Conservation (phyloP, 2,329 filamentous ascomycete genomes). For the Metarhizium guizhouense region DNA sequence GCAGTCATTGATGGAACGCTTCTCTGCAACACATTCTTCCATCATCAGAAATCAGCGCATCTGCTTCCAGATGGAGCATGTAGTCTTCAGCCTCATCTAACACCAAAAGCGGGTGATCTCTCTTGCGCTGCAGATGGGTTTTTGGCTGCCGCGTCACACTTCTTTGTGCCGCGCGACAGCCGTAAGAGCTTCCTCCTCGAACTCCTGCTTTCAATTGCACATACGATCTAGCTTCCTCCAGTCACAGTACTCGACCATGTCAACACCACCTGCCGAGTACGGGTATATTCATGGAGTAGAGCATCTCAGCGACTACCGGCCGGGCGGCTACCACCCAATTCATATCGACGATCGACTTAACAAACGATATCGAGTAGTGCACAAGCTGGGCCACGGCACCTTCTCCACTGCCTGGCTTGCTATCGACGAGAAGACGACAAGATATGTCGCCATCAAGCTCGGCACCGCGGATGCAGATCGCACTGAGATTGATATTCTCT, state of each 20-base stretch:
- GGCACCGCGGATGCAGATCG: constrained; percentile 13
- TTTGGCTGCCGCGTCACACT: not conserved
- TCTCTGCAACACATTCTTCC: not conserved
- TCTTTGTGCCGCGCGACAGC: not conserved
- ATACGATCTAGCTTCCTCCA: not conserved
- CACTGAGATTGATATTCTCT: constrained; percentile 16
- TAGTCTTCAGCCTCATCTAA: not conserved
- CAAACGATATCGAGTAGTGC: constrained; percentile 14
- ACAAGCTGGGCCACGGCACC: constrained; percentile 13
- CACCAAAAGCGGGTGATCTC: not conserved
- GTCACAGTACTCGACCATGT: constrained; percentile 2
- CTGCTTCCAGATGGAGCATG: not conserved
- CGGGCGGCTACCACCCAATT: constrained; percentile 29
- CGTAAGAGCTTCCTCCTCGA: not conserved
- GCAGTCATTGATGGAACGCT: too few species aligned
- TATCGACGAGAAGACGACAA: constrained; percentile 13
- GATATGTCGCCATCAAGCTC: constrained; percentile 14
- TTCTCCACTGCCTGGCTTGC: constrained; percentile 18
- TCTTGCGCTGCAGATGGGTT: not conserved
- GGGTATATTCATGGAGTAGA: constrained; percentile 16
- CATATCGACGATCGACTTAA: constrained; percentile 28
- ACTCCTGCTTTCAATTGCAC: not conserved
- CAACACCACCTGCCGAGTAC: constrained; percentile 7
- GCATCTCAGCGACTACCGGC: constrained; percentile 7
- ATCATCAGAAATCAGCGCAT: not conserved